phyloP scores from a whole-genome alignment of 352 stramenopile species.

The Phytophthora meadii region DNA sequence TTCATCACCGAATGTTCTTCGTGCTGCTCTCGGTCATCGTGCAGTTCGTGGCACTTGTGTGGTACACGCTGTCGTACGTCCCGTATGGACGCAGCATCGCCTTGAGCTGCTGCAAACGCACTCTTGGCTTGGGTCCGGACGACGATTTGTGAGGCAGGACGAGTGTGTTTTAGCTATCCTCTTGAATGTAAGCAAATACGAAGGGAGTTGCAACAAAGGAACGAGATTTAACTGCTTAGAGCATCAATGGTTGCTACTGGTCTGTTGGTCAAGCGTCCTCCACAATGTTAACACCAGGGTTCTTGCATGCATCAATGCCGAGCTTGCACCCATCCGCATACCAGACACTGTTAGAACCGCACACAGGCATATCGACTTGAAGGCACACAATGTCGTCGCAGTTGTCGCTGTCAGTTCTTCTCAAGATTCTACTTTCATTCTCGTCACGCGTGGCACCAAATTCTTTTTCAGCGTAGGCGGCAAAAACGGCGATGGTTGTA shows the following conservation, averaged over 20 bases:
- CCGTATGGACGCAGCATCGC: slow-evolving; percentile 84
- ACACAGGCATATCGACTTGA: too few relatives aligned
- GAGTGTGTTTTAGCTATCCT: not conserved
- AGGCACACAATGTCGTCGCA: too few relatives aligned
- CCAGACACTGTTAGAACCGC: too few relatives aligned
- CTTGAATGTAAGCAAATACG: slow-evolving; percentile 21
- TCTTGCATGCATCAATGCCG: too few relatives aligned
- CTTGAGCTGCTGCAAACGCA: slow-evolving; percentile 70
- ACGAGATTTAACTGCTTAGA: slow-evolving; percentile 7
- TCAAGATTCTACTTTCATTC: too few relatives aligned
- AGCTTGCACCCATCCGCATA: too few relatives aligned
- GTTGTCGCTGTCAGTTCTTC: too few relatives aligned
- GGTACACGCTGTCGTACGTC: slow-evolving; percentile 91
- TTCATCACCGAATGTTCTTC: slow-evolving; percentile 74
- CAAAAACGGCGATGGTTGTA: too few relatives aligned
- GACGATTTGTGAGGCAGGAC: slow-evolving; percentile 52
- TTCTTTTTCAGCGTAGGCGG: too few relatives aligned
- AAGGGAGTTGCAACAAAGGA: slow-evolving; percentile 1
- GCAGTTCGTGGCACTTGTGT: slow-evolving; percentile 83
- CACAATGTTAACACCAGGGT: too few relatives aligned
- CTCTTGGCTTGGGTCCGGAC: slow-evolving; percentile 50
- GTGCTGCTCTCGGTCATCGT: slow-evolving; percentile 78
- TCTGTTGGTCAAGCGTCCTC: not conserved
- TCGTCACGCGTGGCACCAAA: too few relatives aligned
- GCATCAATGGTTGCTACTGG: slow-evolving; percentile 2